Evolutionary conservation across 306 rosid genomes (phyloP).

Genomic region (Medicago ruthenica): DNA sequence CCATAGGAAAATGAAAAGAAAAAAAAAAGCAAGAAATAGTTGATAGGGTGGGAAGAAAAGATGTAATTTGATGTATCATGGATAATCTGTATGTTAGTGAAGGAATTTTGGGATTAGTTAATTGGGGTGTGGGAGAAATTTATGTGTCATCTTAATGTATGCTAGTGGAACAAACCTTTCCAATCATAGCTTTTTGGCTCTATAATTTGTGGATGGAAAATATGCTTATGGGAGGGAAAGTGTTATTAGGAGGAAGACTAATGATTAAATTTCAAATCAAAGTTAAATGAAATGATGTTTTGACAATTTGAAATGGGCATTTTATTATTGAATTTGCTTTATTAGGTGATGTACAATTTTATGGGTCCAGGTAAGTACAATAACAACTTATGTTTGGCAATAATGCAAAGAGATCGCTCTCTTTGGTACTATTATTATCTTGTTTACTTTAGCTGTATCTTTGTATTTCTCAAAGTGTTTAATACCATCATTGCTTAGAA

Average conservation of each 20-base stretch:
- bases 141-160: constrained; percentile 49
- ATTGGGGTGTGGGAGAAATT: constrained; percentile 47
- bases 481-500: constrained; percentile 56
- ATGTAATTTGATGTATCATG: constrained; percentile 27
- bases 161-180: constrained; percentile 50
- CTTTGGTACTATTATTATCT: no score
- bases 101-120: constrained; percentile 48
- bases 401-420: constrained; percentile 28
- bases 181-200: constrained; percentile 55
- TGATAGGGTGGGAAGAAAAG: neutral
- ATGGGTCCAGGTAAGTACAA: constrained; percentile 52
- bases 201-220: constrained; percentile 37
- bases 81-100: constrained; percentile 44
- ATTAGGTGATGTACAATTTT: constrained; percentile 40
- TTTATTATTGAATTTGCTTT: constrained; percentile 57
- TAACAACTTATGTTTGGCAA: constrained; percentile 61
- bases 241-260: constrained; percentile 35
- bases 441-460: neutral
- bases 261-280: constrained; percentile 46
- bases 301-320: constrained; percentile 44
- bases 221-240: constrained; percentile 42
- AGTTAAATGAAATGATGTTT: constrained; percentile 48
- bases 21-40: neutral
- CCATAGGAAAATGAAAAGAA: neutral
- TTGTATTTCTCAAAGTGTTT: constrained; percentile 52